Percentiles rank a stretch among this genome's conserved stretches.
These are phyloP conservation scores for Lignosus rhinocerotis DNA, from an alignment of 1,284 basidiomycete genomes.

Conservation along the genomic window DNA sequence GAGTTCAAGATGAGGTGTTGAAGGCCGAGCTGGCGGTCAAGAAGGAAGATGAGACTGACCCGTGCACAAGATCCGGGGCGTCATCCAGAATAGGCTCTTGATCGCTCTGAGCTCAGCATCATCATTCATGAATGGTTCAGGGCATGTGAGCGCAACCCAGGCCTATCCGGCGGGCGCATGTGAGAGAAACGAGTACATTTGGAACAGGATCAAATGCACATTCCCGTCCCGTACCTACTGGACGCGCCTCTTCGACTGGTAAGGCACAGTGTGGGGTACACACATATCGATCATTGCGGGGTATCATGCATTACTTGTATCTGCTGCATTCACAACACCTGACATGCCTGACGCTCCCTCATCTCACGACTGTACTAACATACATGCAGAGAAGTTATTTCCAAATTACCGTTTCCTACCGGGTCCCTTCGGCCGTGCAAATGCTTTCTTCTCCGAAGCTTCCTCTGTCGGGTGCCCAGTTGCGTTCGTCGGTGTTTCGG, in stretches of 20 bases:
- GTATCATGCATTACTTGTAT: no score
- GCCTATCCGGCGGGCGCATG: neutral
- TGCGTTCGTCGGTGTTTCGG: slow-evolving; percentile 5
- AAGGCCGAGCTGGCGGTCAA: no score
- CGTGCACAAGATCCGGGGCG: no score
- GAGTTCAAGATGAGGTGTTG: no score
- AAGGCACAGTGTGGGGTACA: no score
- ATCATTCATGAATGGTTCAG: neutral
- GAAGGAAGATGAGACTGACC: no score
- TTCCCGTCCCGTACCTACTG: no score
- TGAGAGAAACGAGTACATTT: slow-evolving; percentile 12
- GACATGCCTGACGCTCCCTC: neutral
- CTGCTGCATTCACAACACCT: neutral
- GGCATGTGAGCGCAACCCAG: slow-evolving; percentile 11
- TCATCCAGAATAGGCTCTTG: no score
- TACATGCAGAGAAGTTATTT: neutral
- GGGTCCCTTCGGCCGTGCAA: slow-evolving; percentile 65
- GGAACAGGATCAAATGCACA: neutral
- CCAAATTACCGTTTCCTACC: slow-evolving; percentile 38
- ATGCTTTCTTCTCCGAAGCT: slow-evolving; percentile 43
- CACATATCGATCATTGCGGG: no score
- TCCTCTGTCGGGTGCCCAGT: slow-evolving; percentile 5
- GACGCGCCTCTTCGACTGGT: no score
- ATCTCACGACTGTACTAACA: neutral
- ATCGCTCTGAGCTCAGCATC: no score